phyloP scores from a whole-genome alignment of 179 eudicot species.

The Drosera spatulata region DNA sequence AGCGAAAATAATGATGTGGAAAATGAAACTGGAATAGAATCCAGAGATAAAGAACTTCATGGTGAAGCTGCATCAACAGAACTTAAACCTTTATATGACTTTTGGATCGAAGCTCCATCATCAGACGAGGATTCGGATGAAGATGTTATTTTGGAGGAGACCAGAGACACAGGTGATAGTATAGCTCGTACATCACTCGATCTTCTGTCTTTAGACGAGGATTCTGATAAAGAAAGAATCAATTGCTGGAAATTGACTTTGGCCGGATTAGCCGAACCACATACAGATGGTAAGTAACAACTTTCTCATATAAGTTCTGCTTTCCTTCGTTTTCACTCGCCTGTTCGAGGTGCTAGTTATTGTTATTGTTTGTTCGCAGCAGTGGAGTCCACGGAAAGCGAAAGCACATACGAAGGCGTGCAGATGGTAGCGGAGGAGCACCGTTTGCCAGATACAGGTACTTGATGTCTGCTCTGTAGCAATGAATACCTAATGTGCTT shows the following conservation, averaged over 20 bases:
- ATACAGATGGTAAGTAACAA: constrained; percentile 12
- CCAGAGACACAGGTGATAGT: too few relatives aligned
- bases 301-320: neutral
- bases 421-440: constrained; percentile 6
- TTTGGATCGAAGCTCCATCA: neutral
- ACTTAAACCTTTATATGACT: too few relatives aligned
- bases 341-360: neutral
- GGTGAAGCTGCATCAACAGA: too few relatives aligned
- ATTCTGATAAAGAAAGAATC: neutral
- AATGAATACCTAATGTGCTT: too few relatives aligned
- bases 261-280: constrained; percentile 6
- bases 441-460: constrained; percentile 23
- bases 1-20: too few relatives aligned
- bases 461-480: neutral
- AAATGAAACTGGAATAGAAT: too few relatives aligned
- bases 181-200: too few relatives aligned
- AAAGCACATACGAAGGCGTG: neutral
- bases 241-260: constrained; percentile 5
- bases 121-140: constrained; percentile 10
- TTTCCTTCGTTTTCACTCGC: neutral
- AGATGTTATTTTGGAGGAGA: constrained; percentile 1
- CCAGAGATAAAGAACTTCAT: too few relatives aligned
- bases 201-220: too few relatives aligned
- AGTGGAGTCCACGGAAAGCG: constrained; percentile 1
- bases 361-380: constrained; percentile 4